Evolutionary conservation across 345 rosid species (phyloP).

Genomic region (Alliaria petiolata): DNA sequence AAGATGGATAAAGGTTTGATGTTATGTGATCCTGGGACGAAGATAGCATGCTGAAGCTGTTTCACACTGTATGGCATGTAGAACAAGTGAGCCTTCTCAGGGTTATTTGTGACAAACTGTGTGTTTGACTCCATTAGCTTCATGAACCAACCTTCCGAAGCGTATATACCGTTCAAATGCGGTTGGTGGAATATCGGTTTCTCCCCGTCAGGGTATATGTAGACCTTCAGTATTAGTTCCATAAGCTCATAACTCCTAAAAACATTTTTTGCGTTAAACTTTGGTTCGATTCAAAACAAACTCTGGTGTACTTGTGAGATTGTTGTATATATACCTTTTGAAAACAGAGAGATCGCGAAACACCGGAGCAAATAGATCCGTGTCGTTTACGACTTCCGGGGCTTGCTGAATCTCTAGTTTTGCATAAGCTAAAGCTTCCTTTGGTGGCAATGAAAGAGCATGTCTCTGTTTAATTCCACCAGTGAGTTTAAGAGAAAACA

Average conservation of each 20-base stretch:
- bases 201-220: constrained; percentile 70
- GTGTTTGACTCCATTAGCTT: constrained; percentile 67
- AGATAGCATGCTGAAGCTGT: constrained; percentile 57
- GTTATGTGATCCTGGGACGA: constrained; percentile 63
- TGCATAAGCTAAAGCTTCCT: constrained; percentile 64
- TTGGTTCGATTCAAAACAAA: neutral
- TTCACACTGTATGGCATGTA: constrained; percentile 86
- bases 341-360: constrained; percentile 68
- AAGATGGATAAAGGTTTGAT: constrained; percentile 56
- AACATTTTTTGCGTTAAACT: neutral
- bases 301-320: neutral
- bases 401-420: constrained; percentile 58
- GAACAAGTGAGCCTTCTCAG: constrained; percentile 82
- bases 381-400: constrained; percentile 39
- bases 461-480: constrained; percentile 37
- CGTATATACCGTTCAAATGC: constrained; percentile 71
- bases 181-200: constrained; percentile 78
- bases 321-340: constrained; percentile 43
- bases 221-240: constrained; percentile 79
- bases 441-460: constrained; percentile 54
- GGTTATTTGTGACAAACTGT: constrained; percentile 68
- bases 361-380: constrained; percentile 51
- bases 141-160: constrained; percentile 99
- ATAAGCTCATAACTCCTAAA: constrained; percentile 84
- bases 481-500: neutral